Evolutionary conservation across 352 stramenopile genomes (phyloP), one percentile per base, ranked within the genome.

Genomic region (Phytophthora ohioensis): DNA sequence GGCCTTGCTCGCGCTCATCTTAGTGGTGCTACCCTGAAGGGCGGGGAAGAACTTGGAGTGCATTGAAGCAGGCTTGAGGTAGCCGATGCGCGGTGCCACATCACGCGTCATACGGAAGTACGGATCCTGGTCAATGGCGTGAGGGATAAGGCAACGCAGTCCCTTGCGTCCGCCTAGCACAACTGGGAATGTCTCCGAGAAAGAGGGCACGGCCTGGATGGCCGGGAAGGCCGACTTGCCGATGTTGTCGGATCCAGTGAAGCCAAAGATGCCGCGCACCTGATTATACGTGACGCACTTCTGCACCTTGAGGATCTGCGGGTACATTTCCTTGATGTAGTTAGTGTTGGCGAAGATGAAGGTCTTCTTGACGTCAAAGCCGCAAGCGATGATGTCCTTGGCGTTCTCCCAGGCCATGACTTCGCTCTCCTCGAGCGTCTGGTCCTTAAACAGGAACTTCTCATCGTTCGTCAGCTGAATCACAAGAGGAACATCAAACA

Each of bases 381-480:
- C 95, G 74, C 97, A 99, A 1, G 98, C 98, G 69, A 99, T 99
- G 75, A 99, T 99, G 83, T 99, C 98, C 74, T 99, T 99, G 49
- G 97, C 97, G 87, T 99, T 99, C 78, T 99, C 97, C 64, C 95
- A 97, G 54, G 97, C 98, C 77, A 99, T 95, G 34, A 88, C 69
- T 52, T 97, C 87, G 66, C 85, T 94, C 70, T 97, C 86, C 60
- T 91, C 89, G 27, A 97, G 77, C 58, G 91, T 95, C 71, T 97
- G 88, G 67, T 99, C 96, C 83, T 99, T 99, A 84, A 99, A 99
- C 9, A 99, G 75, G 70, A 99, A 99, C 83, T 99, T 99, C 77
- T 99, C 98, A 79, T 99, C 98, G 78, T 99, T 98, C 4, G 98
- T 99, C 57, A 99, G 96, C 86, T 99, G 98, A 78, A 99, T 99